A percentile compares a stretch with the other conserved stretches of the same genome.
Evolutionary conservation across 805 yeast genomes (phyloP).

Genomic region (Candida michaelii): DNA sequence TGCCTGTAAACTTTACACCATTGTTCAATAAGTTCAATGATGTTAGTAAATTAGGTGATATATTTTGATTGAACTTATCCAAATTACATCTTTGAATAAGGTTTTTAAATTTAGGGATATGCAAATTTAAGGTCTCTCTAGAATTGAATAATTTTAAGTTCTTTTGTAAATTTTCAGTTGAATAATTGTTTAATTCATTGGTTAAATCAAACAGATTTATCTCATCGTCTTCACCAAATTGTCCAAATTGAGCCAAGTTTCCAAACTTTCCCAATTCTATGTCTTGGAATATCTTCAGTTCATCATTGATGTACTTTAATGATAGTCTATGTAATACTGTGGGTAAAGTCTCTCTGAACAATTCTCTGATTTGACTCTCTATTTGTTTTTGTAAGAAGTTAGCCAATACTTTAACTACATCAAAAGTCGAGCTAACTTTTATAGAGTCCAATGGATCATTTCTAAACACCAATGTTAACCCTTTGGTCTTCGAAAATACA

Average conservation of each 20-base stretch:
- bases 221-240: slow-evolving; percentile 13
- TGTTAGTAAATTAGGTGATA: slow-evolving; percentile 36
- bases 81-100: slow-evolving; percentile 57
- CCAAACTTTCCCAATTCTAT: not conserved
- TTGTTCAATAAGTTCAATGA: slow-evolving; percentile 34
- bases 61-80: slow-evolving; percentile 40
- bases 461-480: slow-evolving; percentile 81
- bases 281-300: slow-evolving; percentile 3
- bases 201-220: slow-evolving; percentile 58
- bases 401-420: slow-evolving; percentile 81
- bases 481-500: slow-evolving; percentile 78
- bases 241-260: no score
- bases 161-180: slow-evolving; percentile 50
- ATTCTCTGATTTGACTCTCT: slow-evolving; percentile 73
- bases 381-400: slow-evolving; percentile 78
- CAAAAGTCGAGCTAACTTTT: slow-evolving; percentile 83
- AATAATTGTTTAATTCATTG: slow-evolving; percentile 47
- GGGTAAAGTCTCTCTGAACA: slow-evolving; percentile 83
- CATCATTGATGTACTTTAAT: slow-evolving; percentile 45
- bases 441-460: slow-evolving; percentile 87
- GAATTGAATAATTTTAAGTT: slow-evolving; percentile 55
- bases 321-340: slow-evolving; percentile 75
- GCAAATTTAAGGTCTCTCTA: slow-evolving; percentile 76
- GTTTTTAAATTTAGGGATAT: slow-evolving; percentile 57
- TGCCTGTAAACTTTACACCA: slow-evolving; percentile 17